These are phyloP conservation scores for Colletotrichum spaethianum DNA, from an alignment of 2,329 filamentous ascomycete genomes.

Conservation along the genomic window DNA sequence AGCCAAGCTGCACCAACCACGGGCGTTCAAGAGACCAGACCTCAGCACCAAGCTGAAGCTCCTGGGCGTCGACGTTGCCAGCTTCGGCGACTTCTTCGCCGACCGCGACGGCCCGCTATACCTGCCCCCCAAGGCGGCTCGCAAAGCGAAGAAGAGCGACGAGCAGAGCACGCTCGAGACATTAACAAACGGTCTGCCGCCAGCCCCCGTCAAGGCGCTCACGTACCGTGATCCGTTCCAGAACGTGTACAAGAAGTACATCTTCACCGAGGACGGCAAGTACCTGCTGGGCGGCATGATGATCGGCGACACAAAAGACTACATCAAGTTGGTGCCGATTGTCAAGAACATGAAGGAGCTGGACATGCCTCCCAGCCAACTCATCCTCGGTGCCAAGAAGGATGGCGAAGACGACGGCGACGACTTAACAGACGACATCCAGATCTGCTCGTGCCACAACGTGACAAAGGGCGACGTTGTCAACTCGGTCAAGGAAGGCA, in stretches of 20 bases:
- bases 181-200: slow-evolving; percentile 67
- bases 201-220: slow-evolving; percentile 81
- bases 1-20: slow-evolving; percentile 78
- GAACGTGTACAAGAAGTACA: slow-evolving; percentile 92
- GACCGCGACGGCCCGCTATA: slow-evolving; percentile 86
- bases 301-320: slow-evolving; percentile 93
- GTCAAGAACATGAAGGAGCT: slow-evolving; percentile 87
- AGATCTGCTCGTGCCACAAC: slow-evolving; percentile 95
- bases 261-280: slow-evolving; percentile 91
- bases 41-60: slow-evolving; percentile 94
- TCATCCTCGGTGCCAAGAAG: slow-evolving; percentile 85
- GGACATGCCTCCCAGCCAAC: slow-evolving; percentile 83
- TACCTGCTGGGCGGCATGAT: slow-evolving; percentile 96
- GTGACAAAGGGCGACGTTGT: slow-evolving; percentile 88
- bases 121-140: slow-evolving; percentile 72
- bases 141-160: slow-evolving; percentile 54
- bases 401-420: slow-evolving; percentile 81
- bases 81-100: slow-evolving; percentile 94
- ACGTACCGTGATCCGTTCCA: slow-evolving; percentile 92
- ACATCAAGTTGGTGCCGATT: slow-evolving; percentile 89
- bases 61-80: slow-evolving; percentile 90
- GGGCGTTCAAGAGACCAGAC: slow-evolving; percentile 85
- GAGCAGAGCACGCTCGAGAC: slow-evolving; percentile 57
- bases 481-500: slow-evolving; percentile 79
- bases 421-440: slow-evolving; percentile 86